Percentiles rank a stretch among this genome's conserved stretches.
phyloP scores from a whole-genome alignment of 805 yeast species.

The Candida broadrunensis region DNA sequence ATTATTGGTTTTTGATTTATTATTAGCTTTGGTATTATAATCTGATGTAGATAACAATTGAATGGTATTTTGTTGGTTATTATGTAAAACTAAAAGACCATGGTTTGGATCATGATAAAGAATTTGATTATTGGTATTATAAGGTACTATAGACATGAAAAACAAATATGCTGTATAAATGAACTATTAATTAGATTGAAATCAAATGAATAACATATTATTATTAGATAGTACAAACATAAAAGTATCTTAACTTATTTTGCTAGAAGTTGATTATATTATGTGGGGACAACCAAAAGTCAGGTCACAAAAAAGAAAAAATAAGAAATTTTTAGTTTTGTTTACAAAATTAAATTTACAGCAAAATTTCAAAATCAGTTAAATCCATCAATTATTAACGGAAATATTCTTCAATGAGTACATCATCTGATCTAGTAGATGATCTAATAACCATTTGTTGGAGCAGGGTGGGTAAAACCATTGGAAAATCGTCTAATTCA shows the following conservation, averaged over 20 bases:
- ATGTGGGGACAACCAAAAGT: too few species aligned
- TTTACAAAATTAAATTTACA: too few species aligned
- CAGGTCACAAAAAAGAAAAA: too few species aligned
- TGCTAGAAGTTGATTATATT: too few species aligned
- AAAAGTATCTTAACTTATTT: too few species aligned
- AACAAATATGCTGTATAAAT: too few species aligned
- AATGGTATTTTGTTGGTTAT: constrained; percentile 27
- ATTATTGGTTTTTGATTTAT: background rate
- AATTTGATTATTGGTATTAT: constrained; percentile 25
- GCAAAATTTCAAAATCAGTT: too few species aligned
- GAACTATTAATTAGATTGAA: too few species aligned
- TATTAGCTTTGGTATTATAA: background rate
- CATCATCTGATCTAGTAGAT: constrained; percentile 7
- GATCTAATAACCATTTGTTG: constrained; percentile 20
- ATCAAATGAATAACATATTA: too few species aligned
- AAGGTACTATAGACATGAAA: constrained; percentile 42
- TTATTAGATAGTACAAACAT: too few species aligned
- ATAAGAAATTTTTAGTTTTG: too few species aligned
- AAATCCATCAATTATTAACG: too few species aligned
- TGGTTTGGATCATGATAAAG: constrained; percentile 35
- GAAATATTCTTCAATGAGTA: background rate
- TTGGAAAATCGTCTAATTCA: background rate
- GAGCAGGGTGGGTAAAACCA: constrained; percentile 9
- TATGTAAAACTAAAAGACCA: constrained; percentile 32
- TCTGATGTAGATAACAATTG: constrained; percentile 17